A percentile compares a stretch with the other conserved stretches of the same genome.
phyloP scores from a whole-genome alignment of 163 green algal genomes.

The Scenedesmus sp. region DNA sequence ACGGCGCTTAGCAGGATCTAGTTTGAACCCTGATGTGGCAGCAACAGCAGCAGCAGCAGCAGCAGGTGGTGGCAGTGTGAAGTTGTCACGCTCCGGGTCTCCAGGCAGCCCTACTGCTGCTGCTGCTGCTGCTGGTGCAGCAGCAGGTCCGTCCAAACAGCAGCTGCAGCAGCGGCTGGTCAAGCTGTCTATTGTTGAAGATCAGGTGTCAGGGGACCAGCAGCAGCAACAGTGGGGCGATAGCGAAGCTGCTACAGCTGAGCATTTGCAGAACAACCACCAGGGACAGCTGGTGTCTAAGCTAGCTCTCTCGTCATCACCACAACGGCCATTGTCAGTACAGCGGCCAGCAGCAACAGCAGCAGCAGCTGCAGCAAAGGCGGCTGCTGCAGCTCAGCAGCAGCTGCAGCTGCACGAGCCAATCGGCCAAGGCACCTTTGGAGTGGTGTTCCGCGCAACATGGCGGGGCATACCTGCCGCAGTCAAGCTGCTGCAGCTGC shows the following conservation, averaged over 20 bases:
- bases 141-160: background rate
- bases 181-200: too few relatives aligned
- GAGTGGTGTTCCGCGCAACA: conserved; percentile 47
- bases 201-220: too few relatives aligned
- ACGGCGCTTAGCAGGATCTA: background rate
- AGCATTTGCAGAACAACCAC: too few relatives aligned
- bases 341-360: background rate
- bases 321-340: too few relatives aligned
- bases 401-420: conserved; percentile 54
- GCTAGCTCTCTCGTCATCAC: too few relatives aligned
- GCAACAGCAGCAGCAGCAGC: too few relatives aligned
- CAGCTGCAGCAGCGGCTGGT: background rate
- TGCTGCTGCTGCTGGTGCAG: background rate
- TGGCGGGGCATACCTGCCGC: conserved; percentile 55
- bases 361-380: background rate
- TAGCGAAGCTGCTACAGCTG: background rate
- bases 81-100: too few relatives aligned
- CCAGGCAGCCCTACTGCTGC: background rate
- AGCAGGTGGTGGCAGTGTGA: too few relatives aligned
- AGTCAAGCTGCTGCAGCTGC: conserved; percentile 58
- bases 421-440: conserved; percentile 53
- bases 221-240: background rate
- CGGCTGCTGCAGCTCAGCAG: background rate
- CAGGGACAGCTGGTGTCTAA: too few relatives aligned
- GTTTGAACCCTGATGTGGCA: too few relatives aligned